Conservation (phyloP, 805 yeast genomes). For the Hanseniaspora guilliermondii region DNA sequence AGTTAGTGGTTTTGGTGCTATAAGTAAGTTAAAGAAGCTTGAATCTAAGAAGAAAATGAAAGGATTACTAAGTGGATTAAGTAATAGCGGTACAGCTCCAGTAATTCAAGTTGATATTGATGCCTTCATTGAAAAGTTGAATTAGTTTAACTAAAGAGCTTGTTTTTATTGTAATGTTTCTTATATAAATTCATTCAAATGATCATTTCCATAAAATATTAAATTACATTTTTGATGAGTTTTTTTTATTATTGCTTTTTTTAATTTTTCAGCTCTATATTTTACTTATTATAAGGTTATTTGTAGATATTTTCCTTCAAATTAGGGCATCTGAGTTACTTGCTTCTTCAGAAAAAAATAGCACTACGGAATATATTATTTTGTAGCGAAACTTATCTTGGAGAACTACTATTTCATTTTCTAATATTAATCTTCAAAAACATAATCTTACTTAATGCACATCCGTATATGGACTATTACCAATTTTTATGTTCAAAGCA, state of each 20-base stretch:
- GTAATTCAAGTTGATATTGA: conserved; percentile 65
- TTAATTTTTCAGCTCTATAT: no score
- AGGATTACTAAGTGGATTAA: conserved; percentile 30
- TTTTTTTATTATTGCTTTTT: background rate
- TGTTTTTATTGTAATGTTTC: background rate
- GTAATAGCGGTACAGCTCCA: conserved; percentile 53
- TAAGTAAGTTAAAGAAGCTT: conserved; percentile 53
- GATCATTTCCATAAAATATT: background rate
- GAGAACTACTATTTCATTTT: no score
- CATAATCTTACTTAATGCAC: no score
- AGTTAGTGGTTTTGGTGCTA: conserved; percentile 62
- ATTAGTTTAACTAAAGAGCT: conserved; percentile 26
- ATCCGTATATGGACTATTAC: no score
- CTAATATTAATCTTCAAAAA: no score
- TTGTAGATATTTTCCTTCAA: no score
- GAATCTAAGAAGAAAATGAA: conserved; percentile 42
- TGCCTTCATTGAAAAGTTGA: conserved; percentile 51
- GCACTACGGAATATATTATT: no score
- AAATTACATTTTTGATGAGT: background rate
- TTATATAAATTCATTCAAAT: background rate
- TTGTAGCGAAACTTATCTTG: no score
- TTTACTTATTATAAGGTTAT: no score
- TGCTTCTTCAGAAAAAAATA: no score
- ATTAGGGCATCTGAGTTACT: no score
- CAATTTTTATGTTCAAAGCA: no score